Percentiles rank a stretch among this genome's conserved stretches.
phyloP scores from a whole-genome alignment of 2,329 filamentous ascomycete species.

The Teratosphaeria gauchensis region DNA sequence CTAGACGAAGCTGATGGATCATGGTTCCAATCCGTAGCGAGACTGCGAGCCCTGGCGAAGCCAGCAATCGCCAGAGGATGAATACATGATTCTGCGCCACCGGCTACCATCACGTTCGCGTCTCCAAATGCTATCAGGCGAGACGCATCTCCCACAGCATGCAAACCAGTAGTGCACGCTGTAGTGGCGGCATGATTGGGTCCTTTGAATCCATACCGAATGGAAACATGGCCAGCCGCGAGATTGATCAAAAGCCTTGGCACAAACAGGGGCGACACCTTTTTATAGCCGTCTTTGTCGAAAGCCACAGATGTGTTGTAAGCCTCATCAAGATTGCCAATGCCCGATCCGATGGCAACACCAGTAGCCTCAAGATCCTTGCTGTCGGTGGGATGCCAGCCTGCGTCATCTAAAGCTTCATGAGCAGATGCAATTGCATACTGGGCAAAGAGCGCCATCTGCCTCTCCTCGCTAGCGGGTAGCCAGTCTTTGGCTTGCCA shows the following conservation, averaged over 20 bases:
- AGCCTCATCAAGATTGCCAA: slow-evolving; percentile 86
- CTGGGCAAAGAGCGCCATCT: slow-evolving; percentile 86
- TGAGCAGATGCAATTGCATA: slow-evolving; percentile 80
- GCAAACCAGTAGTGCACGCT: slow-evolving; percentile 90
- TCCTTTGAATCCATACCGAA: slow-evolving; percentile 78
- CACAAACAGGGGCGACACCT: slow-evolving; percentile 87
- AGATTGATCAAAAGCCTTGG: slow-evolving; percentile 90
- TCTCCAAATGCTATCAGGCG: slow-evolving; percentile 86
- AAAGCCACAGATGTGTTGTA: slow-evolving; percentile 75
- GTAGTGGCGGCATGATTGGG: slow-evolving; percentile 91
- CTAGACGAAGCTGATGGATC: slow-evolving; percentile 62
- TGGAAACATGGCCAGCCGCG: slow-evolving; percentile 87
- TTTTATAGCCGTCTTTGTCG: slow-evolving; percentile 70
- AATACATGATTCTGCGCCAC: slow-evolving; percentile 88
- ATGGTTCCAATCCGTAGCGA: slow-evolving; percentile 73
- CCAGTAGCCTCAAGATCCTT: slow-evolving; percentile 68
- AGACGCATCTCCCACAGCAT: slow-evolving; percentile 89
- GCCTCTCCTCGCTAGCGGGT: slow-evolving; percentile 50
- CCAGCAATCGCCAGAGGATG: slow-evolving; percentile 88
- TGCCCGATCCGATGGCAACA: slow-evolving; percentile 88
- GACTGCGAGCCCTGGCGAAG: slow-evolving; percentile 76
- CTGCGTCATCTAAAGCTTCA: slow-evolving; percentile 77
- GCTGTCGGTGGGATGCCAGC: slow-evolving; percentile 55
- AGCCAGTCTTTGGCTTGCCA: slow-evolving; percentile 42
- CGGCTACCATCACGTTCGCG: slow-evolving; percentile 92